phyloP scores from a whole-genome alignment of 495 filamentous ascomycete species.

The Corynascus novoguineensis region DNA sequence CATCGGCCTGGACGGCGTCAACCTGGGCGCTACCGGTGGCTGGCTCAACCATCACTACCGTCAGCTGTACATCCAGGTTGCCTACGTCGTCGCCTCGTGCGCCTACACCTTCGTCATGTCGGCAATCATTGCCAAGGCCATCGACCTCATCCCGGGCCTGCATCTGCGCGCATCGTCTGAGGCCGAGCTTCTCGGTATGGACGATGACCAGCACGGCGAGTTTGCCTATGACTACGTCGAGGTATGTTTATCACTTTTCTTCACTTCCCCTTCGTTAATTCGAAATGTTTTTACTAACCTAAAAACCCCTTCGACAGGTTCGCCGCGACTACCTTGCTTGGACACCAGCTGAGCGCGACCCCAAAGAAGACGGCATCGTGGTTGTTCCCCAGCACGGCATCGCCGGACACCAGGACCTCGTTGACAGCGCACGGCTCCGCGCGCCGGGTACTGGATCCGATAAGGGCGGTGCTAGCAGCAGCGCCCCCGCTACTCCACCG shows the following conservation, averaged over 20 bases:
- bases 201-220: constrained; percentile 97
- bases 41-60: constrained; percentile 85
- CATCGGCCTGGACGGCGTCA: constrained; percentile 90
- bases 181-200: constrained; percentile 97
- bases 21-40: constrained; percentile 69
- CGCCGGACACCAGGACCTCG: constrained; percentile 52
- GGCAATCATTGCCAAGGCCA: constrained; percentile 70
- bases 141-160: constrained; percentile 85
- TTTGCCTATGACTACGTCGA: constrained; percentile 99
- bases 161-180: constrained; percentile 89
- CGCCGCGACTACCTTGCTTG: constrained; percentile 95
- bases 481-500: constrained; percentile 15
- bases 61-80: constrained; percentile 87
- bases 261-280: background rate
- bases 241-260: constrained; percentile 23
- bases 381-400: constrained; percentile 76
- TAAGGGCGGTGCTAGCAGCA: background rate
- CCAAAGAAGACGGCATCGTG: constrained; percentile 57
- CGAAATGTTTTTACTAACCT: constrained; percentile 1
- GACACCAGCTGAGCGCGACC: constrained; percentile 80
- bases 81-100: constrained; percentile 72
- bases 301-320: constrained; percentile 45
- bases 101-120: constrained; percentile 82
- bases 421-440: constrained; percentile 18
- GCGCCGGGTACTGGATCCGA: background rate